These are phyloP conservation scores for Nothomitra cinnamomea DNA, from an alignment of 2,329 filamentous ascomycete species.

Conservation along the genomic window DNA sequence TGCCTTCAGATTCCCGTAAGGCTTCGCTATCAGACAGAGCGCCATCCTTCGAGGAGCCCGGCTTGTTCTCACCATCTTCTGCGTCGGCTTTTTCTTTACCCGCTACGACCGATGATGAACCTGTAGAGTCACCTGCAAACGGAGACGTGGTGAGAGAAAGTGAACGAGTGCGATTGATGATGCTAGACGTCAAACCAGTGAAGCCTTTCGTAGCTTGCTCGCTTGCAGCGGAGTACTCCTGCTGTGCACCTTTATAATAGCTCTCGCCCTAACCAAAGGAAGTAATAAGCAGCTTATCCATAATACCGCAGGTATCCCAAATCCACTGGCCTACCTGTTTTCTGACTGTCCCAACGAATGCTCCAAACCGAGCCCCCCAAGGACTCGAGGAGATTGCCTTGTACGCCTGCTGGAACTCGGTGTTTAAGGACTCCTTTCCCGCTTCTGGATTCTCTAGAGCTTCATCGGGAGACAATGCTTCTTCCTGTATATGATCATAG, in stretches of 20 bases:
- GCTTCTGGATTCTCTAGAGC: slow-evolving; percentile 27
- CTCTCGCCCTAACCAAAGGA: slow-evolving; percentile 48
- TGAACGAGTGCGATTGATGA: slow-evolving; percentile 57
- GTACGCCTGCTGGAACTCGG: slow-evolving; percentile 88
- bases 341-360: slow-evolving; percentile 78
- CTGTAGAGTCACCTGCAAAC: background rate
- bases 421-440: slow-evolving; percentile 47
- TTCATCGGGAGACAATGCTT: slow-evolving; percentile 38
- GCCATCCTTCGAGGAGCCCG: slow-evolving; percentile 5
- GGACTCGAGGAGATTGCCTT: slow-evolving; percentile 80
- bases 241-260: slow-evolving; percentile 66
- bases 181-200: slow-evolving; percentile 46
- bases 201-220: slow-evolving; percentile 72
- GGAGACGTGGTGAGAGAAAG: slow-evolving; percentile 41
- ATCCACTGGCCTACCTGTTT: slow-evolving; percentile 50
- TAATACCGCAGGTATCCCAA: background rate
- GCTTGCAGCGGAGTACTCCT: slow-evolving; percentile 65
- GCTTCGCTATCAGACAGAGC: slow-evolving; percentile 15
- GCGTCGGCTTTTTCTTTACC: background rate
- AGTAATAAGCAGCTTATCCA: background rate
- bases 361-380: slow-evolving; percentile 79
- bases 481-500: slow-evolving; percentile 91
- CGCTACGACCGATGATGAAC: too few species aligned
- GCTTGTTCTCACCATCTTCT: slow-evolving; percentile 9
- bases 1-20: slow-evolving; percentile 35